Base-by-base conservation (phyloP, 2,329 filamentous ascomycete genomes). In the Gaeumannomyces sp. region DNA sequence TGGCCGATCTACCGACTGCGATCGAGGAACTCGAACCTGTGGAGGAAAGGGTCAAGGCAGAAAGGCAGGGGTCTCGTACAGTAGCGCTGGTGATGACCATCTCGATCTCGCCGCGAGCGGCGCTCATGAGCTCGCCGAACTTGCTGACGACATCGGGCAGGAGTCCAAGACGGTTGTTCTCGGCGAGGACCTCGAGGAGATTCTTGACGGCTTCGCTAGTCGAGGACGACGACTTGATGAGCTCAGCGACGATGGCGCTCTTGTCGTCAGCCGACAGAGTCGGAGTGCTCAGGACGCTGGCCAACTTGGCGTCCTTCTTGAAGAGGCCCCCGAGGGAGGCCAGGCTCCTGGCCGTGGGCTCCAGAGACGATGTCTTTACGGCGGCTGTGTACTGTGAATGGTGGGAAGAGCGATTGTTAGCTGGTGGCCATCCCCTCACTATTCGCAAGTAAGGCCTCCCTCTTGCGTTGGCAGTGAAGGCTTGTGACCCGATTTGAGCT, bases 151-250 rank as follows among this genome's bases (percentile, higher is more conserved):
- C 89, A 72, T 89, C 88, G 78, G 89, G 84, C 68, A 99, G 85
- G 68, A 95, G 83, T 69, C 89, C 88, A 71, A 99, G 84, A 71
- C 95, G 88, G 88, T 99, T 99, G 88, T 99, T 96, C 83, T 95
- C 92, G 71, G 95, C 94, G 66, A 99, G 86, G 65, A 94, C 91
- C 65, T 83, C 76, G 72, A 99, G 86, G 84, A 99, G 93, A 86
- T 97, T 96, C 88, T 95, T 93, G 79, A 98, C 82, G 69, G 93
- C 92, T 76, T 91, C 87, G 76, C 91, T 92, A 77, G 89, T 85
- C 69, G 80, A 77, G 71, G 80, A 79, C 69, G 90, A 82, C 75
- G 89, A 85, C 87, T 97, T 97, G 80, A 90, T 84, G 72, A 99
- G 87, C 85, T 98, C 94, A 73, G 85, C 81, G 68, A 98, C 81